phyloP scores from a whole-genome alignment of 805 yeast genomes.

The Zygosaccharomyces gambellarensis region DNA sequence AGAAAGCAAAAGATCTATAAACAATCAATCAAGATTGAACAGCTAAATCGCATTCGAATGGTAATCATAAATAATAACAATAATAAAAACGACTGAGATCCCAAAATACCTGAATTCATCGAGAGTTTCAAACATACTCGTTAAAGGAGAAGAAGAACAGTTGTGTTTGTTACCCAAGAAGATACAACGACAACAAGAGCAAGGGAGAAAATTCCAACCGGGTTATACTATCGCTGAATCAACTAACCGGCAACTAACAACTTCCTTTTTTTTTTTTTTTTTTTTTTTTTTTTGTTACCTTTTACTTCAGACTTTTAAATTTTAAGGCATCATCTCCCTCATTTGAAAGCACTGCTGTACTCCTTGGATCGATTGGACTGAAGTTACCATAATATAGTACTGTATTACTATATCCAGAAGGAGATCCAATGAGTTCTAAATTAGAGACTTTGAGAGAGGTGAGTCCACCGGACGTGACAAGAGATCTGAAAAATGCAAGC shows the following conservation, averaged over 20 bases:
- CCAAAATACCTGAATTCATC: neutral
- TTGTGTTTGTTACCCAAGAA: no score
- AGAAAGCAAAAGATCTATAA: neutral
- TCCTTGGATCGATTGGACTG: neutral
- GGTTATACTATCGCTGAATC: no score
- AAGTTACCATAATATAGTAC: neutral
- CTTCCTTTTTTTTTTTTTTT: neutral
- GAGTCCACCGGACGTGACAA: constrained; percentile 3
- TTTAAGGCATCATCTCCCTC: neutral
- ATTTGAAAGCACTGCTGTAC: neutral
- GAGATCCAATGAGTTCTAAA: constrained; percentile 6
- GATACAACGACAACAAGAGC: no score
- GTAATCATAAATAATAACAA: neutral
- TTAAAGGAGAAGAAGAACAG: no score
- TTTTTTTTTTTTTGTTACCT: neutral
- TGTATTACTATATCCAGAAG: no score
- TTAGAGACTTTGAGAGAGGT: constrained; percentile 13
- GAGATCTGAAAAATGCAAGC: constrained; percentile 8
- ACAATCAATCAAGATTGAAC: neutral
- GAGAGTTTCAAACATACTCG: neutral
- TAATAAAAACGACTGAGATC: neutral
- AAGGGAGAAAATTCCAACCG: no score
- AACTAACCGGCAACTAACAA: no score
- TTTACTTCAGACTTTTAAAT: neutral
- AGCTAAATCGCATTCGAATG: neutral